Percentiles rank a stretch among this genome's conserved stretches.
Evolutionary conservation across 2,329 filamentous ascomycete species (phyloP).

Genomic region (Fusarium goolgardi): DNA sequence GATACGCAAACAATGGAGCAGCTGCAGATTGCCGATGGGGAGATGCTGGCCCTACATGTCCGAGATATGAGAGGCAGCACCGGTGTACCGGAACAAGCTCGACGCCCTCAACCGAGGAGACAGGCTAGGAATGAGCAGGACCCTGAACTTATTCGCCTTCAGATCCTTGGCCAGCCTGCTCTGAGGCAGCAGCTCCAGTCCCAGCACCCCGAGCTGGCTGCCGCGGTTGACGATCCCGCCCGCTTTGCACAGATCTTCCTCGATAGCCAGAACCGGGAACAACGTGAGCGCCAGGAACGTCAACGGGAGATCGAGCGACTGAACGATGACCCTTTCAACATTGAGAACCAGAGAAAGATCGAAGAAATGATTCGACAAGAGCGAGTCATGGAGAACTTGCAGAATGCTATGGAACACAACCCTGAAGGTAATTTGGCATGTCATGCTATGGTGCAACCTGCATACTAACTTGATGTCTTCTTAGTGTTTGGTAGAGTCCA

Average conservation of each 20-base stretch:
- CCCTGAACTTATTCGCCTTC: slow-evolving; percentile 83
- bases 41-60: slow-evolving; percentile 92
- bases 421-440: slow-evolving; percentile 80
- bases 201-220: slow-evolving; percentile 80
- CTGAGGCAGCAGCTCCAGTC: slow-evolving; percentile 77
- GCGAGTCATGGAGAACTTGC: slow-evolving; percentile 91
- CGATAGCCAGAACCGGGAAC: slow-evolving; percentile 75
- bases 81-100: slow-evolving; percentile 54
- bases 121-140: slow-evolving; percentile 63
- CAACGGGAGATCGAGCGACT: slow-evolving; percentile 85
- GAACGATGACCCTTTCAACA: slow-evolving; percentile 94
- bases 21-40: slow-evolving; percentile 84
- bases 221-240: slow-evolving; percentile 78
- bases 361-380: slow-evolving; percentile 98
- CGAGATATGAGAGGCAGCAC: slow-evolving; percentile 66
- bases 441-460: neutral
- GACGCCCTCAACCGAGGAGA: slow-evolving; percentile 49
- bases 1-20: slow-evolving; percentile 84
- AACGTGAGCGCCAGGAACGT: slow-evolving; percentile 78
- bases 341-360: slow-evolving; percentile 90
- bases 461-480: slow-evolving; percentile 12
- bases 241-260: slow-evolving; percentile 80
- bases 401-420: slow-evolving; percentile 97
- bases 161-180: slow-evolving; percentile 81
- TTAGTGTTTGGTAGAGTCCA: slow-evolving; percentile 93